These are phyloP conservation scores for Leccinum ochraceum DNA, from an alignment of 768 basidiomycete species.

Conservation along the genomic window DNA sequence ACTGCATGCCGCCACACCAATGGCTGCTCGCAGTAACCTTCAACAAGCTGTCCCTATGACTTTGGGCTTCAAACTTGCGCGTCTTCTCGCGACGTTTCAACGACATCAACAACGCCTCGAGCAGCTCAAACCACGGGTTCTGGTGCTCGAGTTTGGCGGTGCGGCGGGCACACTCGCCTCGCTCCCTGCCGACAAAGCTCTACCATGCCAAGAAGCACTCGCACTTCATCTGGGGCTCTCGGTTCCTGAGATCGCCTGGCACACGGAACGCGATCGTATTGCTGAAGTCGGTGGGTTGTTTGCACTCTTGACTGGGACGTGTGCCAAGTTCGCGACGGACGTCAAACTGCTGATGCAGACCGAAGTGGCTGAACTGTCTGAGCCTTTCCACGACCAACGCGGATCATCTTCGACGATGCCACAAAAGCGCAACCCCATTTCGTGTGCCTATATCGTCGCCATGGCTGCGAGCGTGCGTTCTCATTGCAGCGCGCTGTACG, in stretches of 20 bases:
- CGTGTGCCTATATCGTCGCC: conserved; percentile 45
- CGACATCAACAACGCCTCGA: conserved; percentile 40
- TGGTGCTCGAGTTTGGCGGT: conserved; percentile 46
- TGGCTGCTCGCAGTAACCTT: conserved; percentile 49
- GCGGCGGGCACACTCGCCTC: conserved; percentile 49
- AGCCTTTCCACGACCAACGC: conserved; percentile 44
- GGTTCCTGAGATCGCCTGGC: conserved; percentile 36
- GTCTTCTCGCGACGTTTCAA: conserved; percentile 44
- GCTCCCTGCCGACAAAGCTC: conserved; percentile 37
- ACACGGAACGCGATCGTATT: conserved; percentile 45
- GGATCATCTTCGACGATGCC: conserved; percentile 53
- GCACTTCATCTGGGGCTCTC: conserved; percentile 19
- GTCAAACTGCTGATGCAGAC: conserved; percentile 50
- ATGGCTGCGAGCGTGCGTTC: conserved; percentile 44
- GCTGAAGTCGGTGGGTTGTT: conserved; percentile 46
- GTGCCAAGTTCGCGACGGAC: conserved; percentile 47
- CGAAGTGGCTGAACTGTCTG: conserved; percentile 46
- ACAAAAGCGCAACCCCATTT: conserved; percentile 51
- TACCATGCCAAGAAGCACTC: conserved; percentile 28
- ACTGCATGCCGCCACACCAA: conserved; percentile 39
- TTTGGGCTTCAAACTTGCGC: conserved; percentile 48
- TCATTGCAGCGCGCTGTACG: conserved; percentile 40
- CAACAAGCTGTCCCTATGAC: conserved; percentile 52
- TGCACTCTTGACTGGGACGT: conserved; percentile 45
- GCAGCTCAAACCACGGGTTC: conserved; percentile 39